Evolutionary conservation across 2,329 filamentous ascomycete species (phyloP).

Genomic region (Tolypocladium guangdongense): DNA sequence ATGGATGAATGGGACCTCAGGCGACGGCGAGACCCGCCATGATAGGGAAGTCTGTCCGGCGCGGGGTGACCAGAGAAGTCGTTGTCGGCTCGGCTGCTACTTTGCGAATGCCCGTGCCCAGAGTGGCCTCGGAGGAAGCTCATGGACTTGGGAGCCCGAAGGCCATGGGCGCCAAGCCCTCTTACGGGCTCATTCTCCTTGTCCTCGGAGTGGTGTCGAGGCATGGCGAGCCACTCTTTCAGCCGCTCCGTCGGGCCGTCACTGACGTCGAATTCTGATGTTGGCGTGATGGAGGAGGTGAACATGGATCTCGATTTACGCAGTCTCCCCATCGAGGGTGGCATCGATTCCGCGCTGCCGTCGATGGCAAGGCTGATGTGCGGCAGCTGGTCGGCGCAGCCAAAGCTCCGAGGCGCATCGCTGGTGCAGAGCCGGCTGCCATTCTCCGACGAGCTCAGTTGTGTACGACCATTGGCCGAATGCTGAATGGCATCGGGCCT

Average conservation of each 20-base stretch:
- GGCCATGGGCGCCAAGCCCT: neutral
- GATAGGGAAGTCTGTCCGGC: slow-evolving; percentile 23
- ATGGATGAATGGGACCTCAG: slow-evolving; percentile 31
- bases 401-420: neutral
- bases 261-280: slow-evolving; percentile 1
- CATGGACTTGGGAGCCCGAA: slow-evolving; percentile 44
- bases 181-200: slow-evolving; percentile 19
- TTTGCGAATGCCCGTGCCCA: slow-evolving; percentile 6
- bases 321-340: slow-evolving; percentile 37
- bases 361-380: slow-evolving; percentile 35
- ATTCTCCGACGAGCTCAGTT: neutral
- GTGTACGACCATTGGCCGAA: neutral
- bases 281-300: slow-evolving; percentile 17
- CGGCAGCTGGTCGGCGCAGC: slow-evolving; percentile 19
- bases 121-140: slow-evolving; percentile 33
- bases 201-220: slow-evolving; percentile 5
- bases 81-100: slow-evolving; percentile 13
- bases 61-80: slow-evolving; percentile 25
- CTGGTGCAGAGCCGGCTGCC: neutral
- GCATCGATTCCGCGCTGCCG: slow-evolving; percentile 35
- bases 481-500: neutral
- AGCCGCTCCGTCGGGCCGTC: slow-evolving; percentile 2
- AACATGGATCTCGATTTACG: slow-evolving; percentile 48
- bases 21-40: slow-evolving; percentile 21
- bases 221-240: slow-evolving; percentile 3